These are phyloP conservation scores for Wickerhamiella musiphila DNA, from an alignment of 805 yeast genomes.

Conservation along the genomic window DNA sequence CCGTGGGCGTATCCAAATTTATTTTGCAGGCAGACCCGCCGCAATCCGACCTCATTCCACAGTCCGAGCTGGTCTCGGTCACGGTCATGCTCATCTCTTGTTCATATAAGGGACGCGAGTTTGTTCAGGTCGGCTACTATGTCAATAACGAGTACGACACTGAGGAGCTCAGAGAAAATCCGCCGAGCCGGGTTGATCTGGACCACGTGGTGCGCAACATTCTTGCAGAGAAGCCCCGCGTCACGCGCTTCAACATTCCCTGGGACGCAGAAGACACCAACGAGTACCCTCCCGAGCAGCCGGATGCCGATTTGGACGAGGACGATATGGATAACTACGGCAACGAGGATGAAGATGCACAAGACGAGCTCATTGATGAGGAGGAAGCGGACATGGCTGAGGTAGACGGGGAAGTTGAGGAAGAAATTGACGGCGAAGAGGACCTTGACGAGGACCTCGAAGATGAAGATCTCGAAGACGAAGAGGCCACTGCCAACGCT, in stretches of 20 bases:
- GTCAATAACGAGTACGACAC: slow-evolving; percentile 93
- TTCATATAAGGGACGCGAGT: slow-evolving; percentile 82
- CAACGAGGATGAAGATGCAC: slow-evolving; percentile 14
- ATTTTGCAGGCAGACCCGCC: slow-evolving; percentile 94
- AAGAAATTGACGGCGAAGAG: slow-evolving; percentile 12
- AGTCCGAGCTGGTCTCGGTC: slow-evolving; percentile 84
- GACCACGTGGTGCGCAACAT: slow-evolving; percentile 89
- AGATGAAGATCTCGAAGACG: slow-evolving; percentile 9
- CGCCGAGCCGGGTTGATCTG: slow-evolving; percentile 84
- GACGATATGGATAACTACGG: slow-evolving; percentile 6
- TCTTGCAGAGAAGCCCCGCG: slow-evolving; percentile 93
- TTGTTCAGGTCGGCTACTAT: slow-evolving; percentile 93
- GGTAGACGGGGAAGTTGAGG: slow-evolving; percentile 16
- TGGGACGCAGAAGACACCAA: slow-evolving; percentile 33
- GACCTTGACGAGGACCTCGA: slow-evolving; percentile 15
- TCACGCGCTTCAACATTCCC: slow-evolving; percentile 87
- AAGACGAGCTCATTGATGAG: slow-evolving; percentile 14
- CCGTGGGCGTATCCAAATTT: slow-evolving; percentile 90
- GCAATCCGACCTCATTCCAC: slow-evolving; percentile 87
- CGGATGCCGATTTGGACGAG: slow-evolving; percentile 11
- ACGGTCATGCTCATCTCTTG: slow-evolving; percentile 88
- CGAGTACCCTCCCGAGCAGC: slow-evolving; percentile 18
- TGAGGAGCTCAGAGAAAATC: slow-evolving; percentile 83
- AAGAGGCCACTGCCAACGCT: slow-evolving; percentile 9
- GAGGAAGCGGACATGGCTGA: slow-evolving; percentile 16